Base-by-base conservation (phyloP, 352 stramenopile species). In the Globisporangium takayamanum region DNA sequence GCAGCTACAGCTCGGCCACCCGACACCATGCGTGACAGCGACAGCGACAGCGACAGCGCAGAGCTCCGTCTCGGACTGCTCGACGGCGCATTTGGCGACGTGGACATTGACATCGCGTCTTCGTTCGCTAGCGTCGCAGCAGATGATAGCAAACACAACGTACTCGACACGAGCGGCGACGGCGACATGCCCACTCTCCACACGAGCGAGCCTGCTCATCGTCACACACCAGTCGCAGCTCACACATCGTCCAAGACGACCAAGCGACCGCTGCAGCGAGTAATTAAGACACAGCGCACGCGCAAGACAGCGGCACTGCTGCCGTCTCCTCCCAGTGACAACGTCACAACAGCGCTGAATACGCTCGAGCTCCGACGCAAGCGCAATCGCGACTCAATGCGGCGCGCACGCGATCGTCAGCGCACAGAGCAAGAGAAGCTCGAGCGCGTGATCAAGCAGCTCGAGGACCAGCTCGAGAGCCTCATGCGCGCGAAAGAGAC, bases 341-440 rank as follows among this genome's bases (percentile, higher is more conserved):
- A 2, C 10, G 33, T 3, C 33, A 39, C 33, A 3, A 1, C 33
- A 57, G 20, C 15, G 41, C 28, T 59, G 60, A 63, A 48, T 16
- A 42, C 65, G 48, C 56, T 76, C 20, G 68, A 78, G 48, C 36
- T 68, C 3, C 67, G 72, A 1, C 69, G 69, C 30, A 60, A 66
- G 46, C 69, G 67, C 37, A 81, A 81, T 48, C 72, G 72, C 22
- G 69, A 81, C 22, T 73, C 69, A 30, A 81, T 81, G 73, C 70
- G 68, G 22, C 73, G 70, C 55, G 70, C 62, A 37, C 67, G 73
- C 28, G 42, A 63, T 25, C 66, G 70, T 0, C 63, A 76, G 54
- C 60, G 62, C 14, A 57, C 57, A 2, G 60, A 64, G 22, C 55
- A 72, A 33, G 53, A 53, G 25, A 51, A 66, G 45, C 66, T 80